These are phyloP conservation scores for Cutaneotrichosporon sp. DNA, from an alignment of 1,284 basidiomycete genomes.

Conservation along the genomic window DNA sequence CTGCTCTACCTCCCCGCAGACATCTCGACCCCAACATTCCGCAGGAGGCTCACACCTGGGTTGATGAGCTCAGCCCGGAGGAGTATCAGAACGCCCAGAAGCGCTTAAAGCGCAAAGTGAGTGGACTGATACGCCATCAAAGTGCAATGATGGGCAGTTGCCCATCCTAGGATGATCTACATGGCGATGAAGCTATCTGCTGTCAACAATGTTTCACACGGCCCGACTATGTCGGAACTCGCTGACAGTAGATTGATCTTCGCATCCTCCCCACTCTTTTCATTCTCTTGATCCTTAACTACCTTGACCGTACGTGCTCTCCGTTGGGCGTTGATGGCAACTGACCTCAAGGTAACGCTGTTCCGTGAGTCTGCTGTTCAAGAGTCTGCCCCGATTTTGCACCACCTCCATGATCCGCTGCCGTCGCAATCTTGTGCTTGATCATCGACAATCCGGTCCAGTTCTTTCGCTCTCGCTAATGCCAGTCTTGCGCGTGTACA, in stretches of 20 bases:
- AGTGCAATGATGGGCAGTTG: neutral
- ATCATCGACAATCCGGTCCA: too few relatives aligned
- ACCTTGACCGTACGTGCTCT: constrained; percentile 43
- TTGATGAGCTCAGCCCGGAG: neutral
- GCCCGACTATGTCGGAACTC: neutral
- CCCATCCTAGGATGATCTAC: neutral
- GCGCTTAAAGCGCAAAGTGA: neutral
- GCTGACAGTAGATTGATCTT: constrained; percentile 22
- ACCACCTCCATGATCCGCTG: too few relatives aligned
- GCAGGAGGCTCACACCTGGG: constrained; percentile 1
- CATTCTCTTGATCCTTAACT: constrained; percentile 38
- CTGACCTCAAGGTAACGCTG: neutral
- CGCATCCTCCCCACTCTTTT: constrained; percentile 27
- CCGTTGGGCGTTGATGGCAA: constrained; percentile 18
- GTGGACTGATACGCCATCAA: neutral
- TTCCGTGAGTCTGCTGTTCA: neutral
- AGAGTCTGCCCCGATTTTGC: neutral
- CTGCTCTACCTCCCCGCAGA: neutral
- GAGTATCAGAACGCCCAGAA: constrained; percentile 1
- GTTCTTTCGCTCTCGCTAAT: neutral
- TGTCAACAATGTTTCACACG: too few relatives aligned
- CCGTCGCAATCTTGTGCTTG: too few relatives aligned
- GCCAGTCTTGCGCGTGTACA: constrained; percentile 15
- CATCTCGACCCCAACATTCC: constrained; percentile 1
- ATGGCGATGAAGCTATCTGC: neutral